Evolutionary conservation across 1,284 basidiomycete species (phyloP).

Genomic region (Ganoderma meredithae): DNA sequence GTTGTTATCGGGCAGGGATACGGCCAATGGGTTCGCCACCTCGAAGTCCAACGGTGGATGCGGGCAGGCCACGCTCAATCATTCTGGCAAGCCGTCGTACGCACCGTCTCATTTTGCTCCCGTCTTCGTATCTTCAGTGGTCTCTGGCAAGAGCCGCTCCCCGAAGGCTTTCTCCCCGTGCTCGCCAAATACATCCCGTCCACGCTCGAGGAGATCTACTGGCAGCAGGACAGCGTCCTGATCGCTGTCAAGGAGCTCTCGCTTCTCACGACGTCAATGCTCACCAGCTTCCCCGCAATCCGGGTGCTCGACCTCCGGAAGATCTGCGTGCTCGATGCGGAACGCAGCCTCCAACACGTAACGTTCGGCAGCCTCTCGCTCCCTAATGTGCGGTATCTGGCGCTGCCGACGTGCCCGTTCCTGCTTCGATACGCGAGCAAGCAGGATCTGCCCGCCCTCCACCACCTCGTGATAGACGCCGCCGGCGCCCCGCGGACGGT

Average conservation of each 20-base stretch:
- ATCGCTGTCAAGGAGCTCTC: slow-evolving; percentile 30
- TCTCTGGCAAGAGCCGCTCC: slow-evolving; percentile 33
- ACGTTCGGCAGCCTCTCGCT: slow-evolving; percentile 23
- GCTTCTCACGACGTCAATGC: slow-evolving; percentile 27
- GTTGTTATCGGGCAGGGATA: slow-evolving; percentile 24
- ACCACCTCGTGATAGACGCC: slow-evolving; percentile 32
- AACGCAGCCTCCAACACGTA: slow-evolving; percentile 29
- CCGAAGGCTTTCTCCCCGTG: slow-evolving; percentile 31
- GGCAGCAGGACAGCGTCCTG: slow-evolving; percentile 35
- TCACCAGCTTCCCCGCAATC: slow-evolving; percentile 27
- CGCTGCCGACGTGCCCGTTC: slow-evolving; percentile 32
- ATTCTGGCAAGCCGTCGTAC: slow-evolving; percentile 33
- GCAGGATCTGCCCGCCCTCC: slow-evolving; percentile 32
- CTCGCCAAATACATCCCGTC: slow-evolving; percentile 33
- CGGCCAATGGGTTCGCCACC: slow-evolving; percentile 36
- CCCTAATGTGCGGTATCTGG: slow-evolving; percentile 31
- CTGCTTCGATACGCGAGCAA: slow-evolving; percentile 33
- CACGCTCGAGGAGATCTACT: slow-evolving; percentile 35
- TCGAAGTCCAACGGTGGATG: slow-evolving; percentile 35
- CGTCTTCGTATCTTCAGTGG: slow-evolving; percentile 36
- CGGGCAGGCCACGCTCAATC: slow-evolving; percentile 23
- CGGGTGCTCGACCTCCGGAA: slow-evolving; percentile 36
- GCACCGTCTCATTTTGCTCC: slow-evolving; percentile 29
- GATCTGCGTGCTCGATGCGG: slow-evolving; percentile 33
- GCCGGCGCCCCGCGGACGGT: slow-evolving; percentile 26